Evolutionary conservation across 495 filamentous ascomycete genomes (phyloP).

Genomic region (Trichocladium uniseriatum): DNA sequence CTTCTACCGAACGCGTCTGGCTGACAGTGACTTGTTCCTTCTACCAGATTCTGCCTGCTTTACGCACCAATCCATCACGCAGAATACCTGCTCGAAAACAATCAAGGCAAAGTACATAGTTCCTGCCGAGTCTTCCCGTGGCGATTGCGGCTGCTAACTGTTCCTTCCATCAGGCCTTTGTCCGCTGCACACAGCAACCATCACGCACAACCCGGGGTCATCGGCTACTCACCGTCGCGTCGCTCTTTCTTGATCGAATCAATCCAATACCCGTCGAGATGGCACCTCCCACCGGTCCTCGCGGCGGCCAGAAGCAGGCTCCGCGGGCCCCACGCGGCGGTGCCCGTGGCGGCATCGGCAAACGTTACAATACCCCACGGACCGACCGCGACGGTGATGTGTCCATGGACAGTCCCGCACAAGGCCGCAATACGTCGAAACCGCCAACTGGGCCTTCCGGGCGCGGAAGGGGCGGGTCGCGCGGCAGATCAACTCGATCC

Average conservation of each 20-base stretch:
- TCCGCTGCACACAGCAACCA: too few species aligned
- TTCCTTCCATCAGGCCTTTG: too few species aligned
- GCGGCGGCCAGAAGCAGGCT: conserved; percentile 3
- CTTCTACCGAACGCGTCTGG: neutral
- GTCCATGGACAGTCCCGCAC: conserved; percentile 54
- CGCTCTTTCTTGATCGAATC: too few species aligned
- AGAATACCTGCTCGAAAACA: too few species aligned
- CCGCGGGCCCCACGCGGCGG: conserved; percentile 29
- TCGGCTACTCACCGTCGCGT: too few species aligned
- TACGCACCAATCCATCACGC: too few species aligned
- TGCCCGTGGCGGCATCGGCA: conserved; percentile 57
- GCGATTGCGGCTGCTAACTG: too few species aligned
- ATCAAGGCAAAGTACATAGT: too few species aligned
- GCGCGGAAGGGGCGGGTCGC: conserved; percentile 9
- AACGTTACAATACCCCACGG: conserved; percentile 45
- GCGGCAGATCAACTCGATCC: conserved; percentile 8
- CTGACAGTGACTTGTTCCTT: neutral
- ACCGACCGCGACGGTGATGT: conserved; percentile 77
- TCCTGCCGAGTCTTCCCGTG: too few species aligned
- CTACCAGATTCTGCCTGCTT: neutral
- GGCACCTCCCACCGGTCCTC: conserved; percentile 35
- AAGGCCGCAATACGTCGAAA: conserved; percentile 13
- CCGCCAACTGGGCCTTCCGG: conserved; percentile 25
- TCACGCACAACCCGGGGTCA: too few species aligned
- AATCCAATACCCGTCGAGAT: conserved; percentile 12